Evolutionary conservation across 257 asterid genomes (phyloP).

Genomic region (Nicotiana noctiflora): DNA sequence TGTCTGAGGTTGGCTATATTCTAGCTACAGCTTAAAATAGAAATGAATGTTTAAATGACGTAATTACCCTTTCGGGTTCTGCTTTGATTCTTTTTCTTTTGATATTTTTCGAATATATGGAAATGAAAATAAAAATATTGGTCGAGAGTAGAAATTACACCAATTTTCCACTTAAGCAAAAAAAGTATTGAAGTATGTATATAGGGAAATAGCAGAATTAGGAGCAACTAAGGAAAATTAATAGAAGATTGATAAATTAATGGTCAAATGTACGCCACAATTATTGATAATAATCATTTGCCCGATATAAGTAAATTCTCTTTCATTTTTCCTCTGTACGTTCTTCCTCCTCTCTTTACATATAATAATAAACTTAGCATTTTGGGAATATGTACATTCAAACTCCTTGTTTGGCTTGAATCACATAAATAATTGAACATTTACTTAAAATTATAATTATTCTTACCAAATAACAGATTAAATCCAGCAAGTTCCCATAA

Average conservation of each 20-base stretch:
- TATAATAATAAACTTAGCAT: too few species aligned
- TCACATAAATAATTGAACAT: too few species aligned
- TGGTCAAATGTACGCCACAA: neutral
- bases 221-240: neutral
- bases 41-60: neutral
- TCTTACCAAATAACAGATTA: too few species aligned
- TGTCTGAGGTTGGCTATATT: conserved; percentile 36
- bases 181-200: neutral
- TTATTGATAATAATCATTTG: neutral
- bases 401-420: too few species aligned
- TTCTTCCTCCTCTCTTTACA: too few species aligned
- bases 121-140: too few species aligned
- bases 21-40: conserved; percentile 14
- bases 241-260: neutral
- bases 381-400: too few species aligned
- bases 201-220: neutral
- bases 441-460: too few species aligned
- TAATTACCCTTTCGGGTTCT: neutral
- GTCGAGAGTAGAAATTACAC: neutral
- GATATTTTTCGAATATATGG: too few species aligned
- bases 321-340: neutral
- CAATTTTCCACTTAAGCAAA: neutral
- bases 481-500: too few species aligned
- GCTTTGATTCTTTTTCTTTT: neutral
- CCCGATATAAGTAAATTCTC: neutral